Conservation (phyloP, 805 yeast genomes). For the Wickerhamomyces queroliae region DNA sequence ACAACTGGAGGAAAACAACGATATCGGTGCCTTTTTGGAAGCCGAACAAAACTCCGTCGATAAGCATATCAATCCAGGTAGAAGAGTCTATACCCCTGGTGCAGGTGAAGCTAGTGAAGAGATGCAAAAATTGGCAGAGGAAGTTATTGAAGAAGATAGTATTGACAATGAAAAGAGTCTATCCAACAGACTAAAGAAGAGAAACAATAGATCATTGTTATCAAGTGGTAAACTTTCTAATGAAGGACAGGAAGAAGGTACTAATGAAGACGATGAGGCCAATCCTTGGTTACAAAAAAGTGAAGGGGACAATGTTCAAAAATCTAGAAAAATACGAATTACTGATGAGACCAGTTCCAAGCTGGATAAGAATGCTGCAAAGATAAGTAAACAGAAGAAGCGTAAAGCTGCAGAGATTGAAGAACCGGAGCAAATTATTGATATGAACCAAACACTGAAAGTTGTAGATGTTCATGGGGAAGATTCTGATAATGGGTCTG, state of each 20-base stretch:
- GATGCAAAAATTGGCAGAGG: slow-evolving; percentile 29
- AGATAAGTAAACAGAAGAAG: slow-evolving; percentile 22
- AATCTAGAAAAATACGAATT: slow-evolving; percentile 40
- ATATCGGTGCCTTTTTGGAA: slow-evolving; percentile 31
- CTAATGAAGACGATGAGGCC: slow-evolving; percentile 19
- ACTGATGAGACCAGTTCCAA: slow-evolving; percentile 46
- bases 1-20: slow-evolving; percentile 42
- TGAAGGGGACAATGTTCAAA: slow-evolving; percentile 23
- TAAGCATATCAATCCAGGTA: slow-evolving; percentile 59
- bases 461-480: slow-evolving; percentile 42
- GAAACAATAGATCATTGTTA: slow-evolving; percentile 9
- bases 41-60: slow-evolving; percentile 38
- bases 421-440: slow-evolving; percentile 34
- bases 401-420: slow-evolving; percentile 27
- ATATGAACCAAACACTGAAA: slow-evolving; percentile 48
- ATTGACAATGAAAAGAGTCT: slow-evolving; percentile 46
- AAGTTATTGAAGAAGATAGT: slow-evolving; percentile 37
- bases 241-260: slow-evolving; percentile 2
- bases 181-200: slow-evolving; percentile 31
- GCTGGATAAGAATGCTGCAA: slow-evolving; percentile 36
- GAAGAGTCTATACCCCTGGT: slow-evolving; percentile 72
- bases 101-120: slow-evolving; percentile 23
- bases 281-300: slow-evolving; percentile 49
- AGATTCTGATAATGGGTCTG: slow-evolving; percentile 39
- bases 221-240: slow-evolving; percentile 4